Base-by-base conservation (phyloP, 2,329 filamentous ascomycete genomes). In the Fusarium sp. region DNA sequence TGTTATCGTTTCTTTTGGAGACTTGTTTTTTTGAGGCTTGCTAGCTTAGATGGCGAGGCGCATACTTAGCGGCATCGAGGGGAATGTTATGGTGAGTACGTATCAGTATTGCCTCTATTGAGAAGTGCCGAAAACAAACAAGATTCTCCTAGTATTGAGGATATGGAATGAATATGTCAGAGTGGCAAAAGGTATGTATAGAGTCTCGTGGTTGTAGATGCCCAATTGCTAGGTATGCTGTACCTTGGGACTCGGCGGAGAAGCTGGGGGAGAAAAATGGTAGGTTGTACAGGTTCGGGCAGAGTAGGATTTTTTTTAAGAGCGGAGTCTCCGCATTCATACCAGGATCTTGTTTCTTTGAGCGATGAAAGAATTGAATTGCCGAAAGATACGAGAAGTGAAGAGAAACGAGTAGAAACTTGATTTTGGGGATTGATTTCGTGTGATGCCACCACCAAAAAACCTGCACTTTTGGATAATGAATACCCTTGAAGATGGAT, bases 21-120 rank as follows among this genome's bases (percentile, higher is more conserved):
- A 45, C 43, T 35, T 20, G 62, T 27, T 27, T 45, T 33, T 24
- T 37, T 35, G 60, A 72, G 72, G 72, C 72, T 74, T 74, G 71
- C 72, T 74, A 74, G 72, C 57, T 54, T 54, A 41, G 67, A 54
- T 61, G 18, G 41, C 14, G 39, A 69, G 60, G 70, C 50, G 68
- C 24, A 18, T 58, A 52, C 57, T 67, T 69, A 69, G 68, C 64
- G 45, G 63, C 45, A 64, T 64, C 45, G 24, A 75, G 48, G 65
- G 50, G 72, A 75, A 75, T 75, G 72, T 66, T 58, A 59, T 54
- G 50, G 54, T 35, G 61, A 16, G 63, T 75, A 59, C 65, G 64
- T 65, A 39, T n/a, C n/a, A n/a, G n/a, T n/a, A n/a, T n/a, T n/a
- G n/a, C n/a, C n/a, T n/a, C n/a, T n/a, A n/a, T n/a, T n/a, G n/a